A percentile compares a stretch with the other conserved stretches of the same genome.
Conservation (phyloP, 257 asterid genomes). For the Linderniella brevidens region DNA sequence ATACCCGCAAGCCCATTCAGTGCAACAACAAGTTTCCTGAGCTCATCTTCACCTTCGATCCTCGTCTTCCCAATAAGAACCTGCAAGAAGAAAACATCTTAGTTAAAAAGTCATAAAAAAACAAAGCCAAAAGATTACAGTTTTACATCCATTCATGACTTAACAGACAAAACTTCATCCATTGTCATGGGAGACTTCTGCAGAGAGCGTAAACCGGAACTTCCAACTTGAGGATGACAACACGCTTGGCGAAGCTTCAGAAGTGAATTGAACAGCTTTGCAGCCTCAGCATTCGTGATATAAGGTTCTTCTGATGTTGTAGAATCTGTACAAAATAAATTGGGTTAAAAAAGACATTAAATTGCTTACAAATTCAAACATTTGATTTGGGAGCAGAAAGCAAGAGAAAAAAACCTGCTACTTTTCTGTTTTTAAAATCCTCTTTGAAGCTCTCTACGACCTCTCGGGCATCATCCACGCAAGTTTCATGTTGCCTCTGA, state of each 20-base stretch:
- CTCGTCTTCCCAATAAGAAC: conserved; percentile 84
- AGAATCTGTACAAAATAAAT: conserved; percentile 28
- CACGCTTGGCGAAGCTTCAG: conserved; percentile 98
- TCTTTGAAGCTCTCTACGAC: conserved; percentile 57
- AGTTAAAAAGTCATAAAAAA: conserved; percentile 7
- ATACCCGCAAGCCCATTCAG: conserved; percentile 95
- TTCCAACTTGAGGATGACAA: conserved; percentile 99
- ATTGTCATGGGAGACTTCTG: conserved; percentile 96
- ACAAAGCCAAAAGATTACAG: conserved; percentile 9
- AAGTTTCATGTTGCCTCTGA: conserved; percentile 86
- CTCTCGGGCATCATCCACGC: conserved; percentile 80
- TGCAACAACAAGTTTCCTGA: conserved; percentile 73
- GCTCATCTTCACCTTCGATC: conserved; percentile 94
- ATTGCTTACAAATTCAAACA: neutral
- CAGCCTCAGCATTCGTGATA: conserved; percentile 66
- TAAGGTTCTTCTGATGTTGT: conserved; percentile 32
- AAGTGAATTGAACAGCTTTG: conserved; percentile 87
- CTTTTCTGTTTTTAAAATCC: conserved; percentile 30
- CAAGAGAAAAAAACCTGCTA: conserved; percentile 29
- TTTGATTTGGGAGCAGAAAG: neutral
- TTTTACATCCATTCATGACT: conserved; percentile 17
- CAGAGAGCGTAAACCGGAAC: conserved; percentile 84
- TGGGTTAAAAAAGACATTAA: neutral
- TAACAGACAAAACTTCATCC: conserved; percentile 90
- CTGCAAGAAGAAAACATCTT: conserved; percentile 25